Percentiles rank a stretch among this genome's conserved stretches.
These are phyloP conservation scores for Blastocystis sp. DNA, from an alignment of 352 stramenopile genomes.

Conservation along the genomic window DNA sequence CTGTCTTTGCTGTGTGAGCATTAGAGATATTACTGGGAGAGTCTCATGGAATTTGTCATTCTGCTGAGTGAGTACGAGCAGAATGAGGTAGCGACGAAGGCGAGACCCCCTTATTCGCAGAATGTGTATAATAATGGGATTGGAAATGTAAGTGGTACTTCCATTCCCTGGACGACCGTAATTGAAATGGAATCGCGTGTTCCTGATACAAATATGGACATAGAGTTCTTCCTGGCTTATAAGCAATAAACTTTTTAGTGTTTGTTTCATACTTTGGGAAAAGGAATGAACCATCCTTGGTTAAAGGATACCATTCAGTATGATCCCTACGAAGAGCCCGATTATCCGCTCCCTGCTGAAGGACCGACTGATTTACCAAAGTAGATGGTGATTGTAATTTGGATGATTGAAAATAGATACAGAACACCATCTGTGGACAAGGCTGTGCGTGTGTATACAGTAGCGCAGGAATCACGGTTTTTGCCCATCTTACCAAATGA, in stretches of 20 bases:
- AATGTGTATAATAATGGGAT: conserved; percentile 56
- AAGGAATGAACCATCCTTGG: conserved; percentile 40
- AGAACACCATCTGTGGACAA: conserved; percentile 13
- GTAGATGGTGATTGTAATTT: background rate
- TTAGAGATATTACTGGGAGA: conserved; percentile 55
- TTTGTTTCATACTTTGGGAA: conserved; percentile 14
- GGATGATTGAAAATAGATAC: conserved; percentile 34
- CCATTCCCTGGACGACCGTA: conserved; percentile 17
- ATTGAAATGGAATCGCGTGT: conserved; percentile 47
- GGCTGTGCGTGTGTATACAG: conserved; percentile 24
- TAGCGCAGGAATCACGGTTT: conserved; percentile 44
- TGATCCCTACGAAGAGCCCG: conserved; percentile 46
- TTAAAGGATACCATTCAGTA: conserved; percentile 31
- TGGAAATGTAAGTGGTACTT: background rate
- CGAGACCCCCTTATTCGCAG: background rate
- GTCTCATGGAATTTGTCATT: background rate
- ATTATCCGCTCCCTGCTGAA: conserved; percentile 42
- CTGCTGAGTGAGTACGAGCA: background rate
- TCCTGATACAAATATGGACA: conserved; percentile 19
- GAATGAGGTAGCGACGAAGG: conserved; percentile 12
- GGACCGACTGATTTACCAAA: background rate
- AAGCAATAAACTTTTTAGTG: conserved; percentile 13
- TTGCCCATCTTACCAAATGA: background rate
- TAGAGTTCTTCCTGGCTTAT: conserved; percentile 54
- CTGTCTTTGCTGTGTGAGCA: background rate